phyloP scores from a whole-genome alignment of 1,284 basidiomycete genomes.

The Dichomitus squalens region DNA sequence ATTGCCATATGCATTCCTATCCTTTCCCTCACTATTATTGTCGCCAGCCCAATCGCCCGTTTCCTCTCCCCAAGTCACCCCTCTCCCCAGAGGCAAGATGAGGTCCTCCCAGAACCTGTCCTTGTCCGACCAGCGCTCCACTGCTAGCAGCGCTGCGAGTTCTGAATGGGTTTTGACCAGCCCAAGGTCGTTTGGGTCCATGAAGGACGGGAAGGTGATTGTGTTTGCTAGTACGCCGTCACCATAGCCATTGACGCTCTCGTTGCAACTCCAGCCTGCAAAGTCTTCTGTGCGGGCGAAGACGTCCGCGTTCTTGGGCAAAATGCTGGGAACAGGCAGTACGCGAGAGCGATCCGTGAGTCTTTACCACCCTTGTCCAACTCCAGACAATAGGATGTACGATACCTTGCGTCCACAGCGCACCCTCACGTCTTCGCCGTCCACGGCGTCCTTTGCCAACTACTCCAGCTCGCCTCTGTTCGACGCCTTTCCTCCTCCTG shows the following conservation, averaged over 20 bases:
- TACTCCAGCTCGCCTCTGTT: slow-evolving; percentile 40
- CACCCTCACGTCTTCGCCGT: slow-evolving; percentile 46
- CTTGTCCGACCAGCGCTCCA: slow-evolving; percentile 15
- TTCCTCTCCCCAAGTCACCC: slow-evolving; percentile 17
- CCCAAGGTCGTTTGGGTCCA: slow-evolving; percentile 34
- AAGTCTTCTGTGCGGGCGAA: slow-evolving; percentile 73
- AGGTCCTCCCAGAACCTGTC: slow-evolving; percentile 22
- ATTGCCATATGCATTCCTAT: not conserved
- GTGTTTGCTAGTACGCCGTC: slow-evolving; percentile 30
- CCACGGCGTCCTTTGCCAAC: slow-evolving; percentile 37
- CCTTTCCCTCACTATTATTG: slow-evolving; percentile 5
- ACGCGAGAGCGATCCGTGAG: slow-evolving; percentile 72
- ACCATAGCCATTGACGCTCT: not conserved
- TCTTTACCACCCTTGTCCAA: slow-evolving; percentile 23
- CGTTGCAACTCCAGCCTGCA: slow-evolving; percentile 36
- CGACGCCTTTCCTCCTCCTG: slow-evolving; percentile 63
- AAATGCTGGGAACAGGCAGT: slow-evolving; percentile 67
- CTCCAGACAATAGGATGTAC: slow-evolving; percentile 3
- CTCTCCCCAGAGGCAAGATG: slow-evolving; percentile 24
- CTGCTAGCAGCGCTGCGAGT: slow-evolving; percentile 25
- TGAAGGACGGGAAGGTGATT: slow-evolving; percentile 50
- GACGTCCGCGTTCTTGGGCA: slow-evolving; percentile 76
- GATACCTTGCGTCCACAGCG: slow-evolving; percentile 33
- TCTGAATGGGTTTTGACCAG: slow-evolving; percentile 55
- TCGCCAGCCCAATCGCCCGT: slow-evolving; percentile 18